Conservation (phyloP, 148 eudicot species). For the Dysphania ambrosioides region DNA sequence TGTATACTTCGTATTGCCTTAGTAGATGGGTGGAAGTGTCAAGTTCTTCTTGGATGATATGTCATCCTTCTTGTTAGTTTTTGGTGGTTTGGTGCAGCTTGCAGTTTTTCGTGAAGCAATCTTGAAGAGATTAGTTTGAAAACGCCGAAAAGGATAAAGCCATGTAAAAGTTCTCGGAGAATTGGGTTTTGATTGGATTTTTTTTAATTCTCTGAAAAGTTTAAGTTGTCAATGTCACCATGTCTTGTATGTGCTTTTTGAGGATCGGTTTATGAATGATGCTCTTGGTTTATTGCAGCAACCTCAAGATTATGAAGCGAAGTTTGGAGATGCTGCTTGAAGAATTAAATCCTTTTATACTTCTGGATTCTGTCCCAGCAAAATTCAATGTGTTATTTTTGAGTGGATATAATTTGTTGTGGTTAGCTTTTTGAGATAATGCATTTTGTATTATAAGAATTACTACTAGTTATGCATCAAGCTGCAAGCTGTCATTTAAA, state of each 20-base stretch:
- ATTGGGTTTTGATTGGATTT: too few relatives aligned
- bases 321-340: conserved; percentile 58
- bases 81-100: neutral
- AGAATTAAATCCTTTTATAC: neutral
- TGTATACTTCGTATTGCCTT: neutral
- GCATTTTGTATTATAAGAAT: neutral
- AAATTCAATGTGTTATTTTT: neutral
- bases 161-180: neutral
- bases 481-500: too few relatives aligned
- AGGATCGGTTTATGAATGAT: neutral
- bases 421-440: neutral
- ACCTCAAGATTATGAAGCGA: conserved; percentile 77
- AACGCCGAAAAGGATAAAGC: neutral
- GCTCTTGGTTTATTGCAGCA: conserved; percentile 46
- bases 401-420: neutral
- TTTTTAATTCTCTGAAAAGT: too few relatives aligned
- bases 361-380: neutral
- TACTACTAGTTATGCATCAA: too few relatives aligned
- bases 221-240: neutral
- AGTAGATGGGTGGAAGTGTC: neutral
- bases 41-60: neutral
- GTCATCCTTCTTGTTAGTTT: neutral
- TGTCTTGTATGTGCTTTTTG: neutral
- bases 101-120: neutral
- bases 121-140: neutral